Conservation (phyloP, 2,329 filamentous ascomycete species). For the Orbilia blumenaviensis region DNA sequence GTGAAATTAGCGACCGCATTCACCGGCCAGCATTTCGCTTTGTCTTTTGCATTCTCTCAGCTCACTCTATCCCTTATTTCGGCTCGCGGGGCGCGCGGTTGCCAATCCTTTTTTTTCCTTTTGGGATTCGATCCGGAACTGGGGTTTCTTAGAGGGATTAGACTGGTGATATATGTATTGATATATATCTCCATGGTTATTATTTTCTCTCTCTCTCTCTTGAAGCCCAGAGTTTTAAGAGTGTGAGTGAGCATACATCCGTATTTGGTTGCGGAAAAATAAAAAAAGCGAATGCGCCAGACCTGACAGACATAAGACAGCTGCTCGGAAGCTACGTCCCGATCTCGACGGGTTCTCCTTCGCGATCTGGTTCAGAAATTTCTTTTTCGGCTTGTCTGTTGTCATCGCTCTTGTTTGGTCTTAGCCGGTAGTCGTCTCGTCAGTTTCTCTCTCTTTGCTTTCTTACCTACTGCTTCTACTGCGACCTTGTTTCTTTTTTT, state of each 20-base stretch:
- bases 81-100: background rate
- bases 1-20: constrained; percentile 42
- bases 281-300: background rate
- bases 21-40: background rate
- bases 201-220: no score
- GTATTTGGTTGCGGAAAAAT: no score
- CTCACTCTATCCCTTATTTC: constrained; percentile 2
- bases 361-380: constrained; percentile 19
- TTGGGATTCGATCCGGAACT: background rate
- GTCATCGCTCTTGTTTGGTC: constrained; percentile 33
- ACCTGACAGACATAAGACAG: no score
- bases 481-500: background rate
- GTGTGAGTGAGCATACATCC: background rate
- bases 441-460: background rate
- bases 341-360: constrained; percentile 24
- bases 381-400: constrained; percentile 34
- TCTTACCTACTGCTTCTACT: background rate
- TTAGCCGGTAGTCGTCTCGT: background rate
- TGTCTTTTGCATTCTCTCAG: background rate
- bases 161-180: background rate
- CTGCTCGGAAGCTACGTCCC: constrained; percentile 20
- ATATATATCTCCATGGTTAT: no score
- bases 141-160: background rate
- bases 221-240: no score
- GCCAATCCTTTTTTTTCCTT: background rate